phyloP scores from a whole-genome alignment of 139 green algal species.

The Picochlorum sp. region DNA sequence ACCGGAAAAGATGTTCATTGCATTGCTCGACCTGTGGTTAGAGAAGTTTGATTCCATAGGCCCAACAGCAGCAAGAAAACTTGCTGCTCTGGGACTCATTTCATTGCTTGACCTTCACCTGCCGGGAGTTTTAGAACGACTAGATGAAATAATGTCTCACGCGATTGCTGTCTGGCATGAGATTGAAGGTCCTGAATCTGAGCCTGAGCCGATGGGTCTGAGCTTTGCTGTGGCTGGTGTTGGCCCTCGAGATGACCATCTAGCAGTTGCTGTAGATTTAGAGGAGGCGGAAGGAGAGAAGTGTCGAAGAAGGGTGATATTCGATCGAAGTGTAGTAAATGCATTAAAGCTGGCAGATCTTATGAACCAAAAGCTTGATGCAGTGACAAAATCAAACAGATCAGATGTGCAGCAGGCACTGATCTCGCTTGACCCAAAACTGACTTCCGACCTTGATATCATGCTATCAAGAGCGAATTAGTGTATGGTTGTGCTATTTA shows the following conservation, averaged over 20 bases:
- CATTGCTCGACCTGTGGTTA: constrained; percentile 49
- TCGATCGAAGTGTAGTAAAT: constrained; percentile 9
- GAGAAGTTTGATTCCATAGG: constrained; percentile 41
- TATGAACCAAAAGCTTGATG: constrained; percentile 30
- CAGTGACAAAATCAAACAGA: too few species aligned
- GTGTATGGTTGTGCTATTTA: too few species aligned
- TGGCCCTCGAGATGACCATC: constrained; percentile 6
- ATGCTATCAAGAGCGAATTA: too few species aligned
- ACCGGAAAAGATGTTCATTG: constrained; percentile 1
- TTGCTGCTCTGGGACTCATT: constrained; percentile 60
- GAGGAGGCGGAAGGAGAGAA: constrained; percentile 26
- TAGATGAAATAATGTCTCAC: constrained; percentile 21
- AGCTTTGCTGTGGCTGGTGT: background rate
- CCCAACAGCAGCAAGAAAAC: constrained; percentile 38
- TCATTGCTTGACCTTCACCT: constrained; percentile 39
- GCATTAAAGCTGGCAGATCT: constrained; percentile 9
- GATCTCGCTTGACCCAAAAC: too few species aligned
- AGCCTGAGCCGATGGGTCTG: background rate
- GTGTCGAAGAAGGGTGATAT: constrained; percentile 3
- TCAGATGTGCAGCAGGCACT: too few species aligned
- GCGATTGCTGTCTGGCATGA: constrained; percentile 46
- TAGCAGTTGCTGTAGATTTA: background rate
- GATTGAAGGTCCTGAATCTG: constrained; percentile 11
- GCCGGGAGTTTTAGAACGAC: constrained; percentile 21
- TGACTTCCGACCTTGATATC: too few species aligned